A percentile compares a stretch with the other conserved stretches of the same genome.
Evolutionary conservation across 768 basidiomycete genomes (phyloP).

Genomic region (Leccinum variicolor): DNA sequence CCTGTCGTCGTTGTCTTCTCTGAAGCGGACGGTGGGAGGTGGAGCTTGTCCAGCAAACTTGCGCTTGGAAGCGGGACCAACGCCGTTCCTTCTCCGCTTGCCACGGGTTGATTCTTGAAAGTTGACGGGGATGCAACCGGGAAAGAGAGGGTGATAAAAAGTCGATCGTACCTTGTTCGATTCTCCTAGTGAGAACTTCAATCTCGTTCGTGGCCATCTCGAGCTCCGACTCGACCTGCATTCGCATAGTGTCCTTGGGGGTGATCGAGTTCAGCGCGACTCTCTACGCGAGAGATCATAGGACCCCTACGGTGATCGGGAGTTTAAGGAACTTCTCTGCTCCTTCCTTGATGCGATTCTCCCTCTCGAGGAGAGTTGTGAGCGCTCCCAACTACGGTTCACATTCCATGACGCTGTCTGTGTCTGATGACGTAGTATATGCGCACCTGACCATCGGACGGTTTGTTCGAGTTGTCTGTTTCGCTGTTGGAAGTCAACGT

Average conservation of each 20-base stretch:
- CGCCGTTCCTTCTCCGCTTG: slow-evolving; percentile 29
- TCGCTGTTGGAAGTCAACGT: slow-evolving; percentile 19
- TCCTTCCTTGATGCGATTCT: slow-evolving; percentile 85
- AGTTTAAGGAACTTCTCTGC: slow-evolving; percentile 86
- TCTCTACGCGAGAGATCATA: slow-evolving; percentile 1
- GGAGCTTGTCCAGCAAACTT: slow-evolving; percentile 35
- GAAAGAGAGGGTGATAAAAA: background rate
- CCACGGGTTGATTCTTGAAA: slow-evolving; percentile 28
- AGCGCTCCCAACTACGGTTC: slow-evolving; percentile 59
- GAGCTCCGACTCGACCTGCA: slow-evolving; percentile 74
- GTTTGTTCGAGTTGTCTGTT: slow-evolving; percentile 22
- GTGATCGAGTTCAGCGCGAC: slow-evolving; percentile 7
- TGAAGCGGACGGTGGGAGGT: slow-evolving; percentile 23
- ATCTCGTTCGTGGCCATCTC: slow-evolving; percentile 75
- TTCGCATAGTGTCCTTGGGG: slow-evolving; percentile 57
- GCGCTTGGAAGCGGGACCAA: slow-evolving; percentile 27
- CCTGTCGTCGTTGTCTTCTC: slow-evolving; percentile 34
- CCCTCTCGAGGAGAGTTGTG: slow-evolving; percentile 64
- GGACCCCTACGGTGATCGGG: slow-evolving; percentile 43
- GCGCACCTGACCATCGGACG: slow-evolving; percentile 31
- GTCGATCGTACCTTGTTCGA: slow-evolving; percentile 39
- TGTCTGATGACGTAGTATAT: background rate
- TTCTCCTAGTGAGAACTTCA: slow-evolving; percentile 51
- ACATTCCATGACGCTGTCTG: slow-evolving; percentile 4
- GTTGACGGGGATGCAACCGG: background rate